These are phyloP conservation scores for Calycina herbarum DNA, from an alignment of 2,329 filamentous ascomycete species.

Conservation along the genomic window DNA sequence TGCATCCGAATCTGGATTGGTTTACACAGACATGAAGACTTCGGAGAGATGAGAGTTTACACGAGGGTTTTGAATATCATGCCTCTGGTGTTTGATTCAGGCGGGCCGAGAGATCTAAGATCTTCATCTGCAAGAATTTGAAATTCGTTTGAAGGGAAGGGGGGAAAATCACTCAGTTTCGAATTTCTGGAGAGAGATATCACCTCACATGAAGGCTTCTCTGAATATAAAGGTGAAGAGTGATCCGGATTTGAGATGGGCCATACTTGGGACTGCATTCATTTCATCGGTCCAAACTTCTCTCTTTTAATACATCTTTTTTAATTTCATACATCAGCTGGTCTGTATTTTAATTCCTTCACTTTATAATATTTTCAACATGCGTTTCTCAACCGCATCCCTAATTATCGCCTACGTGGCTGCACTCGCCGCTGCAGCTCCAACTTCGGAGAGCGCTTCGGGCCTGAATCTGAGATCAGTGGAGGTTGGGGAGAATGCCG, in stretches of 20 bases:
- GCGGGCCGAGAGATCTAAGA: not conserved
- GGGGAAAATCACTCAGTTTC: not conserved
- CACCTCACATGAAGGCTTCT: not conserved
- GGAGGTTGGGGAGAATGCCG: constrained; percentile 6
- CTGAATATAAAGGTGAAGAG: not conserved
- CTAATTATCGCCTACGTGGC: constrained; percentile 17
- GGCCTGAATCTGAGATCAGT: constrained; percentile 10
- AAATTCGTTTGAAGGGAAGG: not conserved
- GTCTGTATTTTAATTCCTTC: constrained; percentile 4
- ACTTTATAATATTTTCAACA: constrained; percentile 6
- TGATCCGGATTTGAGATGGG: not conserved
- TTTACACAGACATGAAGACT: not conserved
- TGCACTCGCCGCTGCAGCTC: constrained; percentile 15
- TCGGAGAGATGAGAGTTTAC: not conserved
- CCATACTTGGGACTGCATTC: not conserved
- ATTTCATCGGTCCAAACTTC: not conserved
- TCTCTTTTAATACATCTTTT: not conserved
- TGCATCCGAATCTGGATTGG: not conserved
- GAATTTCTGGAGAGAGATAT: not conserved
- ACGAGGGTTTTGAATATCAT: not conserved
- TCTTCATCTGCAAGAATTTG: not conserved
- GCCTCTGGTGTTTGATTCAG: not conserved
- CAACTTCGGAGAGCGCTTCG: constrained; percentile 1
- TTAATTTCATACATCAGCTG: not conserved
- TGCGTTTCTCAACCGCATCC: constrained; percentile 24